These are phyloP conservation scores for Papiliotrema laurentii DNA, from an alignment of 1,284 basidiomycete genomes.

Conservation along the genomic window DNA sequence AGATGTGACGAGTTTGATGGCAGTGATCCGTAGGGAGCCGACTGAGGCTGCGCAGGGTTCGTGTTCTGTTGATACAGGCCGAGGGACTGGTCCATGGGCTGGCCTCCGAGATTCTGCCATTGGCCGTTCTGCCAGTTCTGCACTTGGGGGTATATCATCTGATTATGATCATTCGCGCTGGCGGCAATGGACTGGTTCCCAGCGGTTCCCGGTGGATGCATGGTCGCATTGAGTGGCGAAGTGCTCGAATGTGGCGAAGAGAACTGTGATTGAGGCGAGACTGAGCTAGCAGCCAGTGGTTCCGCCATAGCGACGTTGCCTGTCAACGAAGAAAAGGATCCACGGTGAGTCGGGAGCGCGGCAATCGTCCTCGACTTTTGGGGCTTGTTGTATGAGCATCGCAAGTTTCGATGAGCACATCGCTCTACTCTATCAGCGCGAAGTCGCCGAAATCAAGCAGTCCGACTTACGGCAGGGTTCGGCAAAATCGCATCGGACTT, in stretches of 20 bases:
- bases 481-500: slow-evolving; percentile 71
- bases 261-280: slow-evolving; percentile 23
- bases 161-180: not conserved
- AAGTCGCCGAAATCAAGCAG: not conserved
- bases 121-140: not conserved
- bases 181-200: too few relatives aligned
- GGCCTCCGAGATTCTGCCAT: not conserved
- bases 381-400: slow-evolving; percentile 79
- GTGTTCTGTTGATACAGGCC: not conserved
- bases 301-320: not conserved
- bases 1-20: not conserved
- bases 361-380: slow-evolving; percentile 21
- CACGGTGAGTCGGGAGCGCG: not conserved
- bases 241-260: slow-evolving; percentile 20
- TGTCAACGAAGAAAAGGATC: not conserved
- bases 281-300: slow-evolving; percentile 2
- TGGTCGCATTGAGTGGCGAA: slow-evolving; percentile 11
- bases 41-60: not conserved
- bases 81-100: not conserved
- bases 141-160: not conserved
- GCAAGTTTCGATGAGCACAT: slow-evolving; percentile 66
- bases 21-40: too few relatives aligned
- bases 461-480: slow-evolving; percentile 65
- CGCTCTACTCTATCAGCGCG: slow-evolving; percentile 56
- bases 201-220: not conserved